Evolutionary conservation across 2,329 filamentous ascomycete species (phyloP), one percentile per base, ranked within the genome.

Genomic region (Botrytis squamosa): DNA sequence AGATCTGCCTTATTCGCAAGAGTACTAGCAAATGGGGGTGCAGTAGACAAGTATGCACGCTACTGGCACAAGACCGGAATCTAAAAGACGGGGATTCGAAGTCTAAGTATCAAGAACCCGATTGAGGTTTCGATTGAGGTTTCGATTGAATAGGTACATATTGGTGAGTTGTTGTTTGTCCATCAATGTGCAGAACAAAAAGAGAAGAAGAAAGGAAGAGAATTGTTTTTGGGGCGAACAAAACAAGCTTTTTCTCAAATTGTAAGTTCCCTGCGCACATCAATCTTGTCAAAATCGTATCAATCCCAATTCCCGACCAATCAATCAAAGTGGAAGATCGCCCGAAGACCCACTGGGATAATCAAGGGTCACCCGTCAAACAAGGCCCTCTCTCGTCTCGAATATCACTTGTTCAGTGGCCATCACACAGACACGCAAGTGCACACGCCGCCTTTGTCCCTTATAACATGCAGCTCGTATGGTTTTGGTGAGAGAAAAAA

Each of bases 191-290:
- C 52, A 55, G 40, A 22, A n/a, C 29, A 22, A 38, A 33, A 29
- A 20, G 18, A 16, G 20, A 57, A 14, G 36, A 33, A 68, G 29
- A 42, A 57, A 52, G 49, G n/a, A 52, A 38, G 40, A 40, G 14
- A 55, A 12, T n/a, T 44, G 22, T 9, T 38, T 57, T 42, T n/a
- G 36, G n/a, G 18, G 49, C 55, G 66, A 69, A 69, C 25, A 49
- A 59, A 69, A 69, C 38, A 69, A 69, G 66, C 66, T 57, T 69
- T 69, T 33, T 14, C 65, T 36, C 65, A 8, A 55, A 68, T 55
- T 22, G 65, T 20, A 25, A 25, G 25, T 57, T 14, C 66, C 66
- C 49, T 69, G 66, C 49, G 49, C 49, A 22, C 49, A 69, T 69
- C 66, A 33, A 57, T 57, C 66, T 57, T 68, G 49, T 57, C 49